A percentile compares a stretch with the other conserved stretches of the same genome.
Conservation (phyloP, 2,329 filamentous ascomycete genomes). For the Ophiostoma piceae region DNA sequence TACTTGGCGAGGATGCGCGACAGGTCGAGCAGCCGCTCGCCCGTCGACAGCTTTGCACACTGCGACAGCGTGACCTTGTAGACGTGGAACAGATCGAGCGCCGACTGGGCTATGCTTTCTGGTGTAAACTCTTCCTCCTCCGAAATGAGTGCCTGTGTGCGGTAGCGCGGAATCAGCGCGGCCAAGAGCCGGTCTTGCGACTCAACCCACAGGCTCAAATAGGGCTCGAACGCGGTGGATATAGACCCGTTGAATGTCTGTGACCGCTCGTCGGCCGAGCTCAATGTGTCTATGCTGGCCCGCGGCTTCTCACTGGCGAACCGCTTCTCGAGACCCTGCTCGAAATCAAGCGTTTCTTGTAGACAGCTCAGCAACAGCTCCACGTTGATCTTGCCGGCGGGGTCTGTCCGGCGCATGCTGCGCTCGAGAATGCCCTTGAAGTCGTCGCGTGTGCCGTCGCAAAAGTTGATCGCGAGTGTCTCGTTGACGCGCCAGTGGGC, state of each 20-base stretch:
- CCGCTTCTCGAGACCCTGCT: slow-evolving; percentile 79
- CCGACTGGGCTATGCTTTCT: slow-evolving; percentile 84
- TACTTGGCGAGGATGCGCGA: slow-evolving; percentile 85
- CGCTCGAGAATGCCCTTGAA: slow-evolving; percentile 88
- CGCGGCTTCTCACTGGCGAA: slow-evolving; percentile 59
- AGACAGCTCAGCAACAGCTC: slow-evolving; percentile 49
- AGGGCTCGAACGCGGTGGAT: slow-evolving; percentile 94
- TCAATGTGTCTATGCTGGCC: slow-evolving; percentile 84
- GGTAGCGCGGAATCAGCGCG: slow-evolving; percentile 79
- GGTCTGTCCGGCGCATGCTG: slow-evolving; percentile 73
- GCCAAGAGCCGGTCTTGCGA: slow-evolving; percentile 88
- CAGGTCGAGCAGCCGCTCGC: slow-evolving; percentile 78
- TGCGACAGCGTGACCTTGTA: slow-evolving; percentile 90
- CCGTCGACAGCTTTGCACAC: slow-evolving; percentile 91
- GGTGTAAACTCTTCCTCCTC: slow-evolving; percentile 87
- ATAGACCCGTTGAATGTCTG: slow-evolving; percentile 84
- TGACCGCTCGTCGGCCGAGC: slow-evolving; percentile 68
- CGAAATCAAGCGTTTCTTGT: slow-evolving; percentile 79
- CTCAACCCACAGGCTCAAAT: slow-evolving; percentile 94
- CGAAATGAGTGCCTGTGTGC: slow-evolving; percentile 70
- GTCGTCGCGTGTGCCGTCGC: slow-evolving; percentile 90
- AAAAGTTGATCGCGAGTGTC: slow-evolving; percentile 83
- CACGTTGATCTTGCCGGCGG: slow-evolving; percentile 48
- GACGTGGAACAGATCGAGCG: slow-evolving; percentile 95
- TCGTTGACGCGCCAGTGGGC: slow-evolving; percentile 85